A percentile compares a stretch with the other conserved stretches of the same genome.
Evolutionary conservation across 106 monocot species (phyloP).

Genomic region (Alisma plantagoaquatica): DNA sequence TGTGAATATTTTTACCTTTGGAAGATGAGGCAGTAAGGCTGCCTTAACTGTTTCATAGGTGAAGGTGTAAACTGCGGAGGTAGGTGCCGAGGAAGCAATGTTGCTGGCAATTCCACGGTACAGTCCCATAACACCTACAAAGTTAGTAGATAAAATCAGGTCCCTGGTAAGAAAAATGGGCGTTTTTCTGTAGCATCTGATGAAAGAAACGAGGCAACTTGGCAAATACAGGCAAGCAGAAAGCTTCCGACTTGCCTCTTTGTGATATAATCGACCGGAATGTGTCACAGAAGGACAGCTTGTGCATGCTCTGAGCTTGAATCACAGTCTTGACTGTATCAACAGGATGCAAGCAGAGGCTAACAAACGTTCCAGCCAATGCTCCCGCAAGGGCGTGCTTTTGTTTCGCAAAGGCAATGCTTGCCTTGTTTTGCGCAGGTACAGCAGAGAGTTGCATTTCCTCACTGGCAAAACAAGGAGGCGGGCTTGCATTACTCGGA

Average conservation of each 20-base stretch:
- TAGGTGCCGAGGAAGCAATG: slow-evolving; percentile 86
- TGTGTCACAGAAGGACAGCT: slow-evolving; percentile 27
- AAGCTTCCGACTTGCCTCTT: no score
- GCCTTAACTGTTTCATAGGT: slow-evolving; percentile 98
- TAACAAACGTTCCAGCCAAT: slow-evolving; percentile 82
- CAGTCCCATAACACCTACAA: slow-evolving; percentile 64
- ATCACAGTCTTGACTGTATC: slow-evolving; percentile 92
- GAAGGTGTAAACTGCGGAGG: slow-evolving; percentile 86
- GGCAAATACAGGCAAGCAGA: no score
- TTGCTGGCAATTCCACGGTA: slow-evolving; percentile 92
- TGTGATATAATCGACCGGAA: slow-evolving; percentile 55
- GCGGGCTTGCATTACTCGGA: no score
- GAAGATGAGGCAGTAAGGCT: slow-evolving; percentile 57
- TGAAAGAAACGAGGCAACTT: no score
- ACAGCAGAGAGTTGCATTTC: no score
- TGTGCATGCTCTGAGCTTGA: slow-evolving; percentile 40
- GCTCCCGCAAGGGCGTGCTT: slow-evolving; percentile 86
- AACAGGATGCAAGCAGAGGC: slow-evolving; percentile 81
- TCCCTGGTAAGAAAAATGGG: no score
- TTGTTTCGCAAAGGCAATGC: slow-evolving; percentile 31
- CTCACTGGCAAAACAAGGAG: no score
- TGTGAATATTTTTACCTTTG: slow-evolving; percentile 42
- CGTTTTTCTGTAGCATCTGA: no score
- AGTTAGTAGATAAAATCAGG: no score
- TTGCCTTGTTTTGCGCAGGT: slow-evolving; percentile 26